Evolutionary conservation across 495 filamentous ascomycete species (phyloP).

Genomic region (Penicillium dipodomyicola): DNA sequence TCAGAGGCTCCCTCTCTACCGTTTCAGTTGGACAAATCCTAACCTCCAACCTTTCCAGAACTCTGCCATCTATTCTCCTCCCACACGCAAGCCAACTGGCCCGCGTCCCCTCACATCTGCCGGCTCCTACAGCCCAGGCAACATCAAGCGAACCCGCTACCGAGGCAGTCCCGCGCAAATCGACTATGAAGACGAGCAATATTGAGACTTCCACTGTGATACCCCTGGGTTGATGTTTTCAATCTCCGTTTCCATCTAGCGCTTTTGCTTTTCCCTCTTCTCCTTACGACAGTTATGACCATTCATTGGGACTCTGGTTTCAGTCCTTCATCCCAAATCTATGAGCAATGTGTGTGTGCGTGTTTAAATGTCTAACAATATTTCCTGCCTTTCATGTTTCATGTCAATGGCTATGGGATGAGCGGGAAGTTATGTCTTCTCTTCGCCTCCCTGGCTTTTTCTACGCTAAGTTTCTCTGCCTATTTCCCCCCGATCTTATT

Average conservation of each 20-base stretch:
- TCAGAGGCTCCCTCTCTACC: neutral
- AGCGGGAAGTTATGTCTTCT: slow-evolving; percentile 8
- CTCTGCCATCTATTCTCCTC: slow-evolving; percentile 47
- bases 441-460: neutral
- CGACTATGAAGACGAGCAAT: slow-evolving; percentile 41
- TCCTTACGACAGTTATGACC: slow-evolving; percentile 7
- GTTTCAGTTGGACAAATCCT: neutral
- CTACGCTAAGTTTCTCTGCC: neutral
- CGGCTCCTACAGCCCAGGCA: slow-evolving; percentile 47
- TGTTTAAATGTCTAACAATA: slow-evolving; percentile 9
- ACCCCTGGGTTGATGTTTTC: slow-evolving; percentile 24
- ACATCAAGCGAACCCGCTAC: slow-evolving; percentile 45
- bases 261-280: slow-evolving; percentile 14
- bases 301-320: neutral
- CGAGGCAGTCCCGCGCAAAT: slow-evolving; percentile 49
- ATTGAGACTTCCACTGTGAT: slow-evolving; percentile 33
- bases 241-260: slow-evolving; percentile 3
- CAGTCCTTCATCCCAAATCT: neutral
- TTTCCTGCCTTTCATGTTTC: slow-evolving; percentile 1
- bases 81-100: slow-evolving; percentile 53
- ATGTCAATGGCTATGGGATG: neutral
- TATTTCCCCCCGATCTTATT: neutral
- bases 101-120: slow-evolving; percentile 51
- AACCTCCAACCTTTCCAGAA: slow-evolving; percentile 20
- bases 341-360: slow-evolving; percentile 10